Evolutionary conservation across 1,139 yeast genomes (phyloP).

Genomic region (Hyphopichia pseudoburtonii): DNA sequence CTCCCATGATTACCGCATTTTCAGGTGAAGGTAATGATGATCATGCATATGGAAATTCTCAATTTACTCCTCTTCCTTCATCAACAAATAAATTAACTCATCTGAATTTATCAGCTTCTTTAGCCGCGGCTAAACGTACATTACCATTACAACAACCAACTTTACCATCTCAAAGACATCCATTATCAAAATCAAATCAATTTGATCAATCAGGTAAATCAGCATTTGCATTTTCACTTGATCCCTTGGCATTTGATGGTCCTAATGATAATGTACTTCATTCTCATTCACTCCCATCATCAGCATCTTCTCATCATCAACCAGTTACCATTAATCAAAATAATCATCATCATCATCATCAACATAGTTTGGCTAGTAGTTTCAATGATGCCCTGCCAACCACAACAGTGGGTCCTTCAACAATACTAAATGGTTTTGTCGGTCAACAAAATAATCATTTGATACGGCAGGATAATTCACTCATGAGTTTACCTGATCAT

Average conservation of each 20-base stretch:
- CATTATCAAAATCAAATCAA: too few species aligned
- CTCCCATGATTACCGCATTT: slow-evolving; percentile 23
- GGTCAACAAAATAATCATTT: slow-evolving; percentile 1
- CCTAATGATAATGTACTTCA: slow-evolving; percentile 21
- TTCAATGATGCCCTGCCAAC: background rate
- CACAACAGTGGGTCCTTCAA: slow-evolving; percentile 11
- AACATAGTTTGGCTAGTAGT: too few species aligned
- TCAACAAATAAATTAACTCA: slow-evolving; percentile 6
- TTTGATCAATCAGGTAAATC: background rate
- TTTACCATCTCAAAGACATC: slow-evolving; percentile 7
- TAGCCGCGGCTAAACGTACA: slow-evolving; percentile 10
- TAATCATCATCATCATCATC: background rate
- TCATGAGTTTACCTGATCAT: slow-evolving; percentile 26
- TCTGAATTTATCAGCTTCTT: slow-evolving; percentile 18
- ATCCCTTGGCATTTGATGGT: slow-evolving; percentile 37
- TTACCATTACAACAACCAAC: slow-evolving; percentile 2
- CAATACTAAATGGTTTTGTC: slow-evolving; percentile 10
- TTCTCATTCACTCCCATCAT: slow-evolving; percentile 2
- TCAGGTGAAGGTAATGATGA: background rate
- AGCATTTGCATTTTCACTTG: slow-evolving; percentile 29
- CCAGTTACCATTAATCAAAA: background rate
- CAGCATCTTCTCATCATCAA: slow-evolving; percentile 2
- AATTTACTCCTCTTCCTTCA: slow-evolving; percentile 6
- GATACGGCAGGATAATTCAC: slow-evolving; percentile 18
- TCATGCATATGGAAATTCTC: background rate